Base-by-base conservation (phyloP, 768 basidiomycete species). In the Inosperma sp. region DNA sequence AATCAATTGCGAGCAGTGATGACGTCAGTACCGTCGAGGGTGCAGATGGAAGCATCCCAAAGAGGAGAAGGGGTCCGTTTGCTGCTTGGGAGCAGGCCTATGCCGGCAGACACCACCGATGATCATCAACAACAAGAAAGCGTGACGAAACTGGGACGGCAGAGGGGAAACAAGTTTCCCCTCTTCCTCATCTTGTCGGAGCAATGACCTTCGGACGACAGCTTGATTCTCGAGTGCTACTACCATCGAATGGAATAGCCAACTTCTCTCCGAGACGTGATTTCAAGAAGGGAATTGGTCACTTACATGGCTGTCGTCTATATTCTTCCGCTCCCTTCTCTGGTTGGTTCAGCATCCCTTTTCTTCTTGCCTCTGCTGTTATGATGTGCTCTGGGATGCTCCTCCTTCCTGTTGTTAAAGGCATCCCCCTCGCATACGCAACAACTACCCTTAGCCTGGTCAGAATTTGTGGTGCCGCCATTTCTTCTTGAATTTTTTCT, bases 1-100 rank as follows among this genome's bases (percentile, higher is more conserved):
- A 70, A 50, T 67, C 66, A 17, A 64, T 62, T 47, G 62, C 64
- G 23, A 64, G n/a, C n/a, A n/a, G n/a, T n/a, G n/a, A n/a, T n/a
- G n/a, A n/a, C n/a, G n/a, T n/a, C n/a, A n/a, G n/a, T n/a, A n/a
- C n/a, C n/a, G n/a, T n/a, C n/a, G n/a, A n/a, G n/a, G 62, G 59
- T 7, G 54, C 56, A 14, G 59, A 62, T 16, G 56, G 49, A 7
- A 54, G 42, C 3, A 47, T 49, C 2, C 51, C 49, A 2, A 54
- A 58, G 19, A 51, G 54, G 34, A 40, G 52, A 40, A 25, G 53
- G 36, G 53, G 53, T 41, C 54, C 41, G 44, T 52, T 49, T 19
- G 43, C 19, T 49, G 47, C 16, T 12, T 51, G 26, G 35, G 26
- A 39, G n/a, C 29, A 33, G 29, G 21, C 14, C 21, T 33, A n/a